phyloP scores from a whole-genome alignment of 179 eudicot genomes.

The Silene noctiflora region DNA sequence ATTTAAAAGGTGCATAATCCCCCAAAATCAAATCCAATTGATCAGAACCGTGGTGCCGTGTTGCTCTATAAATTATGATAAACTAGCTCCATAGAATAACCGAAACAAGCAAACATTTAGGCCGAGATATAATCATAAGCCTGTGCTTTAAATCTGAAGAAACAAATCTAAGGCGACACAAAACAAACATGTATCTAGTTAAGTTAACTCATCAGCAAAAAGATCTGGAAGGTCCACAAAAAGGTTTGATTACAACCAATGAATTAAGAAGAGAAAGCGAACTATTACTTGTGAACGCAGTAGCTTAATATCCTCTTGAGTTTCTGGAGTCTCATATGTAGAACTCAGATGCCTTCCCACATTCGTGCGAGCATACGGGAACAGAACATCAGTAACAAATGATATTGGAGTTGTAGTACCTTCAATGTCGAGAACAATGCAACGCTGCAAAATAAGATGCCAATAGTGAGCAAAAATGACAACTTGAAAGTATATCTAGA shows the following conservation, averaged over 20 bases:
- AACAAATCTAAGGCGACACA: not conserved
- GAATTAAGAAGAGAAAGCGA: not conserved
- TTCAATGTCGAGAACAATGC: constrained; percentile 97
- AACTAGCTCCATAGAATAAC: too few species aligned
- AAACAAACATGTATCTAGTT: not conserved
- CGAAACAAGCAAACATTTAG: too few species aligned
- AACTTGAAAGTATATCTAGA: not conserved
- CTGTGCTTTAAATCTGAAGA: too few species aligned
- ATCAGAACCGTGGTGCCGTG: too few species aligned
- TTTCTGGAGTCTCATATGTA: constrained; percentile 74
- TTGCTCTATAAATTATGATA: too few species aligned
- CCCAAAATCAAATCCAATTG: too few species aligned
- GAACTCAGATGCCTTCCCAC: constrained; percentile 85
- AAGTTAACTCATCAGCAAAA: constrained; percentile 1
- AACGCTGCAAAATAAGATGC: constrained; percentile 50
- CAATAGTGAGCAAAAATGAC: not conserved
- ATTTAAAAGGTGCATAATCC: too few species aligned
- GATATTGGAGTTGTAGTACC: constrained; percentile 98
- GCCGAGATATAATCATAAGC: too few species aligned
- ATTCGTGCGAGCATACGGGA: constrained; percentile 89
- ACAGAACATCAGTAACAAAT: constrained; percentile 88
- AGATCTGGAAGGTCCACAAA: not conserved
- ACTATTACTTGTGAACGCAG: constrained; percentile 71
- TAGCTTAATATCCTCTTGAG: constrained; percentile 86
- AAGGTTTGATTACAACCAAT: not conserved